Evolutionary conservation across 2,329 filamentous ascomycete genomes (phyloP), one percentile per base, ranked within the genome.

Genomic region (Colletotrichum sublineola): DNA sequence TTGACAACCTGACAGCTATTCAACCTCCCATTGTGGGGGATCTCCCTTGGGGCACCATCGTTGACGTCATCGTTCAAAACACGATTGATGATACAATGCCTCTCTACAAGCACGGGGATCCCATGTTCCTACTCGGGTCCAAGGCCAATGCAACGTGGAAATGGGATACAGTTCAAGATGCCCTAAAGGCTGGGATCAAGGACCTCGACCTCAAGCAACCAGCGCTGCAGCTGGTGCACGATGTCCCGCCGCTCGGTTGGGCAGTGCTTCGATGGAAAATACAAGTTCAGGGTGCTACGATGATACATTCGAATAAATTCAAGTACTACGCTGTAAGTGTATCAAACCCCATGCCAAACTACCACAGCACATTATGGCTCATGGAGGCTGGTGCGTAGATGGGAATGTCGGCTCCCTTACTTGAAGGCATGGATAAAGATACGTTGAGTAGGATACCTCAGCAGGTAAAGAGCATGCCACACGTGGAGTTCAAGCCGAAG

Each of bases 91-190:
- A 69, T 2, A 29, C 38, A 24, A 69, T 69, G 67, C 67, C 67
- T 7, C 53, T 92, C 63, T 90, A 92, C 83, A 91, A 91, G 80
- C 90, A 92, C 78, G 86, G 86, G 48, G 88, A 86, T 75, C 89
- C 89, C 76, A 89, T 87, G 80, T 91, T 84, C 74, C 79, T 86
- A 29, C 83, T 92, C 42, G 90, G 90, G 0, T 70, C 80, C 0
- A 89, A 88, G 29, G 42, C 44, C 1, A 76, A 75, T 0, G 87
- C 87, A 0, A 67, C 74, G 0, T 92, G 88, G 77, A 83, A 81
- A 15, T 91, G 86, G 83, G 77, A 77, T 1, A 85, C 83, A 0
- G 86, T 91, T 0, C 85, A 83, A 0, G 86, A 89, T 60, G 89
- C 89, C 0, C 79, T 83, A 1, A 75, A 15, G 8, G 61, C 53